Conservation (phyloP, 2,329 filamentous ascomycete species). For the Ophiostoma angusticollis region DNA sequence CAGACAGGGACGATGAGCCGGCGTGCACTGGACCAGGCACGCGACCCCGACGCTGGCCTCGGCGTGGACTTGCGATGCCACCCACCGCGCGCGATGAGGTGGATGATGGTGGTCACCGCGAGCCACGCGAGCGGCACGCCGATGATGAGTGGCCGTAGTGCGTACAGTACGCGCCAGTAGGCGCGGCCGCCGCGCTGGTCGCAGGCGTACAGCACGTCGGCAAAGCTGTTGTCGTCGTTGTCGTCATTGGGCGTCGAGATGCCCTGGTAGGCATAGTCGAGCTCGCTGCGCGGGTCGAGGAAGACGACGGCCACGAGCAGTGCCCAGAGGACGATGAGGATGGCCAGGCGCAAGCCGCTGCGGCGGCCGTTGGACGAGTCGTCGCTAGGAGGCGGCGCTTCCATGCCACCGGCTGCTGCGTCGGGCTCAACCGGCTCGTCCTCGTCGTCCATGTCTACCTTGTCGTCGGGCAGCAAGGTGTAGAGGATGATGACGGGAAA, state of each 20-base stretch:
- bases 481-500: slow-evolving; percentile 12
- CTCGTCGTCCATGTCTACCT: background rate
- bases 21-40: too few species aligned
- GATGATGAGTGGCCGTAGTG: slow-evolving; percentile 10
- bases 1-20: slow-evolving; percentile 4
- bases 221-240: slow-evolving; percentile 2
- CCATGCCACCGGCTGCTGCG: too few species aligned
- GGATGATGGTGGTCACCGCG: slow-evolving; percentile 5
- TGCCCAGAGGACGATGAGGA: slow-evolving; percentile 11
- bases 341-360: slow-evolving; percentile 10
- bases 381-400: background rate
- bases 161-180: slow-evolving; percentile 12
- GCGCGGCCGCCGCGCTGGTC: slow-evolving; percentile 11
- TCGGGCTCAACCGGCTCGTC: too few species aligned
- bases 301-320: slow-evolving; percentile 9
- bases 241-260: background rate
- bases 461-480: slow-evolving; percentile 7
- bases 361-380: background rate
- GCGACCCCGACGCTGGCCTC: background rate
- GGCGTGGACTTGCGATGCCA: background rate
- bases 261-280: slow-evolving; percentile 9
- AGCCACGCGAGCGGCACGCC: slow-evolving; percentile 12
- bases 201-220: slow-evolving; percentile 4
- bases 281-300: slow-evolving; percentile 11
- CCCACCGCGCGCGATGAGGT: background rate